Evolutionary conservation across 2,329 filamentous ascomycete species (phyloP).

Genomic region (Ophiocordyceps camponoti-saundersi): DNA sequence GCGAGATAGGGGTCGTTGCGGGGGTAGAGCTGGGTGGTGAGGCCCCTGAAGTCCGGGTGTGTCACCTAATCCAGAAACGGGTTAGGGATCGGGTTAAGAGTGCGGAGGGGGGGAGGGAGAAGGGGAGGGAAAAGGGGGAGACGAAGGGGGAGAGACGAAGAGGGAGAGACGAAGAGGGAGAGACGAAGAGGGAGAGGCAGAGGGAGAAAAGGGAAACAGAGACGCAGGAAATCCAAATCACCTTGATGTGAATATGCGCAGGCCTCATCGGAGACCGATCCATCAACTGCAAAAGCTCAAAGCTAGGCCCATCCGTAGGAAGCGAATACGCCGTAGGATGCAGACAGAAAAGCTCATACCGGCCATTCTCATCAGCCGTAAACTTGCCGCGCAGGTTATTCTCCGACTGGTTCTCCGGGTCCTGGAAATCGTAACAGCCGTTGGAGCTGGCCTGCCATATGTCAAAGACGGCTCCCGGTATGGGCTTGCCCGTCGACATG

Average conservation of each 20-base stretch:
- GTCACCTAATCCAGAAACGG: constrained; percentile 19
- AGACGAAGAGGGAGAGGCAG: no score
- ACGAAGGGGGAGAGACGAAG: no score
- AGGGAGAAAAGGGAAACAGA: no score
- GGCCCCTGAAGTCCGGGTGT: constrained; percentile 47
- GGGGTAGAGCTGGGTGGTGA: constrained; percentile 67
- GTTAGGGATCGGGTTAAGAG: not conserved
- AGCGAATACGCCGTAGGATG: constrained; percentile 59
- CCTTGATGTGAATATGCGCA: constrained; percentile 35
- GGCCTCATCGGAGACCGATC: constrained; percentile 30
- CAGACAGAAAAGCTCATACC: constrained; percentile 60
- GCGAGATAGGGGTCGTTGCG: constrained; percentile 45
- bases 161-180: no score
- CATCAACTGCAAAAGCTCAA: constrained; percentile 25
- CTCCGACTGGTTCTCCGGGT: constrained; percentile 50
- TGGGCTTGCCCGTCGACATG: constrained; percentile 46
- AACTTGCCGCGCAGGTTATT: constrained; percentile 70
- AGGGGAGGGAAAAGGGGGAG: no score
- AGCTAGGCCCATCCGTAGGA: constrained; percentile 40
- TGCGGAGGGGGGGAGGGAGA: no score
- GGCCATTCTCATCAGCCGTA: constrained; percentile 49
- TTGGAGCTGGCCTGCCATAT: constrained; percentile 66
- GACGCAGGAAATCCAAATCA: constrained; percentile 10
- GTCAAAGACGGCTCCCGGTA: constrained; percentile 53
- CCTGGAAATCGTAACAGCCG: constrained; percentile 62